Conservation (phyloP, 352 stramenopile species). For the Phytophthora citrophthora region DNA sequence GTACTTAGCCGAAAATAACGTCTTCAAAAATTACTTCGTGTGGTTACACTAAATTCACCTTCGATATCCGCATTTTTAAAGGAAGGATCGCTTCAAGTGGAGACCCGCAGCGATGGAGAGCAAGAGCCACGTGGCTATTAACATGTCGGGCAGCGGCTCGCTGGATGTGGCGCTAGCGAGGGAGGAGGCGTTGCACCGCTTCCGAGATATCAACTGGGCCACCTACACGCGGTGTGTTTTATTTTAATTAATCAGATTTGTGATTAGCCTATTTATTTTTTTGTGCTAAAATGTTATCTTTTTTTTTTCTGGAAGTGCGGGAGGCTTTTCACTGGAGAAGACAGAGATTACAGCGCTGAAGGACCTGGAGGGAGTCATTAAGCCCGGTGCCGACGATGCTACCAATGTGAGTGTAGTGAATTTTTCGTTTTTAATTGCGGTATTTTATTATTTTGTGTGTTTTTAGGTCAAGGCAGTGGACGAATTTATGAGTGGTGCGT, state of each 20-base stretch:
- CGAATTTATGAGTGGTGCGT: slow-evolving; percentile 66
- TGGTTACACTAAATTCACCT: not conserved
- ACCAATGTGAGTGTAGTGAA: slow-evolving; percentile 39
- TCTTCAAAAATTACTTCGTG: no score
- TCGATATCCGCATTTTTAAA: slow-evolving; percentile 18
- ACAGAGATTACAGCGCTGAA: slow-evolving; percentile 86
- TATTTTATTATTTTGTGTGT: slow-evolving; percentile 5
- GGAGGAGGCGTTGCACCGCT: slow-evolving; percentile 86
- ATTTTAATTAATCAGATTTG: slow-evolving; percentile 11
- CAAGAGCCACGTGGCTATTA: slow-evolving; percentile 75
- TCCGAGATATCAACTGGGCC: slow-evolving; percentile 91
- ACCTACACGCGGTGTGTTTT: slow-evolving; percentile 80
- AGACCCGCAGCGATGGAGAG: slow-evolving; percentile 44
- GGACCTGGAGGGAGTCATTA: slow-evolving; percentile 81
- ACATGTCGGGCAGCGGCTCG: slow-evolving; percentile 58
- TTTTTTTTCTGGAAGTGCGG: slow-evolving; percentile 57
- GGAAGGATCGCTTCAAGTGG: slow-evolving; percentile 42
- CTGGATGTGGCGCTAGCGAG: slow-evolving; percentile 78
- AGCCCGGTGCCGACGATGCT: slow-evolving; percentile 62
- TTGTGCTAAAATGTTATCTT: no score
- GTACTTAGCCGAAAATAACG: not conserved
- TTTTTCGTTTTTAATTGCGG: no score
- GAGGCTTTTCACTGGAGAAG: slow-evolving; percentile 87
- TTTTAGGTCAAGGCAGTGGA: slow-evolving; percentile 71
- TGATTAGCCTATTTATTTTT: not conserved